Base-by-base conservation (phyloP, 2,329 filamentous ascomycete species). In the Didymella glomerata region DNA sequence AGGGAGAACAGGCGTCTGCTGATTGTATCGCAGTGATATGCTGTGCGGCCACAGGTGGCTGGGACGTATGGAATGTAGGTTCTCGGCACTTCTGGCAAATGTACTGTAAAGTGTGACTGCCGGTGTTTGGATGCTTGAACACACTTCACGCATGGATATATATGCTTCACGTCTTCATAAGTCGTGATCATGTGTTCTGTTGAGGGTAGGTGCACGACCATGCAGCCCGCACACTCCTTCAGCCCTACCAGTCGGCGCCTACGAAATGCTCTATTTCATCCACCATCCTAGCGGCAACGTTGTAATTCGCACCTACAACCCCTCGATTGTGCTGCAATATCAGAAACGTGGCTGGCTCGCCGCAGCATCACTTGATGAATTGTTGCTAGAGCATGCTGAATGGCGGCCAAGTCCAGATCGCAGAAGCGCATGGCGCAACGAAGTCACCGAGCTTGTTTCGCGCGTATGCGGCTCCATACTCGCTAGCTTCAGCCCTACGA, bases 271-370 rank as follows among this genome's bases (percentile, higher is more conserved):
- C 34, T 46, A 22, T 32, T 56, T 34, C 36, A 51, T 52, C 45
- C 57, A 61, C 60, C 54, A 59, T 38, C 47, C 44, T 28, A 53
- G 50, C 4, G 54, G 54, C 50, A 50, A 51, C 25, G 22, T 54
- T 8, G 47, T 48, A 28, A 54, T 60, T 28, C 47, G 46, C 22
- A 60, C 47, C 25, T 55, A 54, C 14, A 56, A 41, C 38, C 22
- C 38, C 22, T 25, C 48, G 22, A 58, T 58, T 11, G 18, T 32
- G 11, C 44, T 60, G 11, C 2, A 47, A 14, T 32, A 54, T 27
- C 38, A 49, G 28, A 6, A 32, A 9, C 25, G 44, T 40, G 62
- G 57, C 48, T 63, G 57, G 51, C 50, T 57, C 16, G 59, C 54
- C 32, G 44, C 57, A 48, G 36, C 36, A 18, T 53, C 47, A 2